Base-by-base conservation (phyloP, 768 basidiomycete genomes). In the Phanerochaete carnosa region DNA sequence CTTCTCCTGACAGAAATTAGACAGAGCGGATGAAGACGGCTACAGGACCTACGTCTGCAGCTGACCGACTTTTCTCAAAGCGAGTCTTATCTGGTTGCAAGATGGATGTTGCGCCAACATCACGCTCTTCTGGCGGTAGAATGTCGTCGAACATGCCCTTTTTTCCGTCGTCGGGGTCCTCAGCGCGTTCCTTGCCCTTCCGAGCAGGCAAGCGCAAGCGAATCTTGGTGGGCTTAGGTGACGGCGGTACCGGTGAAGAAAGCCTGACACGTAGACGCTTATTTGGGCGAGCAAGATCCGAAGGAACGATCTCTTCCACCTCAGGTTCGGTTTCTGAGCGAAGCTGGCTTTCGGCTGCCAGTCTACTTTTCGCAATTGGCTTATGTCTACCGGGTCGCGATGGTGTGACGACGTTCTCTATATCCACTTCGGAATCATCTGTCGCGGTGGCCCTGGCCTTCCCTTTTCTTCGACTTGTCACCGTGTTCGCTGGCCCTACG, bases 131-230 rank as follows among this genome's bases (percentile, higher is more conserved):
- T 1, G 79, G 73, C 15, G 72, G 73, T 35, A 98, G 79, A 43
- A 96, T 80, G 23, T 94, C 95, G 50, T 97, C 95, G 68, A 95
- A 98, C 53, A 94, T 77, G 26, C 88, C 87, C 43, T 78, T 79
- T 45, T 75, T 72, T 12, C 74, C 76, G 7, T 87, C 87, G 9
- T 88, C 87, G 57, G 70, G 72, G 16, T 72, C 68, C 16, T 73
- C 73, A 2, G 92, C 89, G 19, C 82, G 80, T 43, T 86, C 86
- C 69, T 85, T 88, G 32, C 84, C 84, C 70, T 89, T 90, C 65
- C 85, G 83, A n/a, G 80, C 79, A 1, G 81, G 77, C 9, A 87
- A 72, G 29, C 83, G 83, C 50, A 87, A 75, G 25, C 83, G 81
- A 25, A 89, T 80, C 28, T 74, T 71, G 25, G 75, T 70, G 9